These are phyloP conservation scores for Psilocybe subaeruginosa DNA, from an alignment of 768 basidiomycete species.

Conservation along the genomic window DNA sequence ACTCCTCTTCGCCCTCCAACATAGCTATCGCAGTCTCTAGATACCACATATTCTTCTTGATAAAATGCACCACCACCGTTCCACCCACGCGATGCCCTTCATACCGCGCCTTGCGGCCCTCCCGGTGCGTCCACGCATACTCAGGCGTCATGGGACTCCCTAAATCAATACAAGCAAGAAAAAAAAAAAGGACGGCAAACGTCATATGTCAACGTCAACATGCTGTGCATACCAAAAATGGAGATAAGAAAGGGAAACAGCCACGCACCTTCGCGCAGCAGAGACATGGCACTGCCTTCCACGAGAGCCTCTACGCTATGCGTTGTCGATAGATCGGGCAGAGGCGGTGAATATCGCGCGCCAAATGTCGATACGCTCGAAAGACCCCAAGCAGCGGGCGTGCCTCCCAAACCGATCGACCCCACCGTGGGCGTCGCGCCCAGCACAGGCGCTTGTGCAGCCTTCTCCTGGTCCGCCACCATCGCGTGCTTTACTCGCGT, in stretches of 20 bases:
- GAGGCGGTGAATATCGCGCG: slow-evolving; percentile 69
- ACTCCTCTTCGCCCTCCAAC: slow-evolving; percentile 76
- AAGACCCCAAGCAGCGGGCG: slow-evolving; percentile 68
- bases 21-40: slow-evolving; percentile 90
- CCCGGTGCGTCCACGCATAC: slow-evolving; percentile 72
- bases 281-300: slow-evolving; percentile 88
- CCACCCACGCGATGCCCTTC: slow-evolving; percentile 80
- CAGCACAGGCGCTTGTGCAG: slow-evolving; percentile 35
- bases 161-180: slow-evolving; percentile 24
- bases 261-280: slow-evolving; percentile 60
- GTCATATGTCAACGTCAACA: neutral
- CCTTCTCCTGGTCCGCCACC: slow-evolving; percentile 52
- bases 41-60: slow-evolving; percentile 98
- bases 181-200: neutral
- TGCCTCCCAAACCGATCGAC: slow-evolving; percentile 35
- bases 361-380: slow-evolving; percentile 91
- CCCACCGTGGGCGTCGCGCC: slow-evolving; percentile 21
- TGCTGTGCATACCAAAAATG: neutral
- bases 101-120: slow-evolving; percentile 69
- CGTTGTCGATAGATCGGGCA: slow-evolving; percentile 60
- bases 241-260: neutral
- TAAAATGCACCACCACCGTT: slow-evolving; percentile 94
- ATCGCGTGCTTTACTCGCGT: slow-evolving; percentile 65
- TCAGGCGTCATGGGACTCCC: slow-evolving; percentile 61
- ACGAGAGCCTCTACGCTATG: slow-evolving; percentile 91